Percentiles rank a stretch among this genome's conserved stretches.
Conservation (phyloP, 495 filamentous ascomycete species). For the Thermothielavioides terrestris region DNA sequence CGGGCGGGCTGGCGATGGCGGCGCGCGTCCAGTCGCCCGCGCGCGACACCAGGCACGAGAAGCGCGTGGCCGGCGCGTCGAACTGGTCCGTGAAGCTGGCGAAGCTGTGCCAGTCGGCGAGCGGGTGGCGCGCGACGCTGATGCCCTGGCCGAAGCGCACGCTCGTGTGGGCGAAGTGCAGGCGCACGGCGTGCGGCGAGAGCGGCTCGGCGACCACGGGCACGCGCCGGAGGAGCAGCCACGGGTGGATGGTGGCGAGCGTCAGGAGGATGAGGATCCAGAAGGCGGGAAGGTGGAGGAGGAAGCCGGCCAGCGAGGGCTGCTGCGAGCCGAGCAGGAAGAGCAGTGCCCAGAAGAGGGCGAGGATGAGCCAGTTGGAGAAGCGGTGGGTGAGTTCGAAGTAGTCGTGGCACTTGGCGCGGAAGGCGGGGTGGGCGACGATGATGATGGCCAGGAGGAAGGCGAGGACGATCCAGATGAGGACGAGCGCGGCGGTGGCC, state of each 20-base stretch:
- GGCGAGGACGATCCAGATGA: constrained; percentile 32
- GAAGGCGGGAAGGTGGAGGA: constrained; percentile 53
- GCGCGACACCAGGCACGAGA: constrained; percentile 55
- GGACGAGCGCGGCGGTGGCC: constrained; percentile 17
- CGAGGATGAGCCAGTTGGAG: constrained; percentile 53
- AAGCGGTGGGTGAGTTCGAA: constrained; percentile 62
- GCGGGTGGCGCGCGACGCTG: constrained; percentile 45
- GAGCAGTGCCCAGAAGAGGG: constrained; percentile 54
- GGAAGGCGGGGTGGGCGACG: constrained; percentile 44
- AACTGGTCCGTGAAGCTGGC: constrained; percentile 57
- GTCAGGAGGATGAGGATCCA: constrained; percentile 58
- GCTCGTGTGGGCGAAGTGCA: constrained; percentile 55
- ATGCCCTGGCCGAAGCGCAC: constrained; percentile 42
- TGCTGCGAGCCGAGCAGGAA: constrained; percentile 37
- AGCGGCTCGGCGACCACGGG: constrained; percentile 52
- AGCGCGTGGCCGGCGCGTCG: constrained; percentile 30
- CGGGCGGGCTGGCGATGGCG: constrained; percentile 47
- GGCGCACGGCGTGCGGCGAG: constrained; percentile 57
- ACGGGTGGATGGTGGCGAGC: constrained; percentile 54
- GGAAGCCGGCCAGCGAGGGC: constrained; percentile 30
- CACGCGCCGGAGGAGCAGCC: constrained; percentile 57
- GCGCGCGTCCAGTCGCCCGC: constrained; percentile 62
- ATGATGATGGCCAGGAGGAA: constrained; percentile 35
- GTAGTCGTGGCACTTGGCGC: constrained; percentile 47
- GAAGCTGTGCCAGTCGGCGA: constrained; percentile 75